Percentiles rank a stretch among this genome's conserved stretches.
phyloP scores from a whole-genome alignment of 129 eudicot species.

The Gnaphalium uliginosum region DNA sequence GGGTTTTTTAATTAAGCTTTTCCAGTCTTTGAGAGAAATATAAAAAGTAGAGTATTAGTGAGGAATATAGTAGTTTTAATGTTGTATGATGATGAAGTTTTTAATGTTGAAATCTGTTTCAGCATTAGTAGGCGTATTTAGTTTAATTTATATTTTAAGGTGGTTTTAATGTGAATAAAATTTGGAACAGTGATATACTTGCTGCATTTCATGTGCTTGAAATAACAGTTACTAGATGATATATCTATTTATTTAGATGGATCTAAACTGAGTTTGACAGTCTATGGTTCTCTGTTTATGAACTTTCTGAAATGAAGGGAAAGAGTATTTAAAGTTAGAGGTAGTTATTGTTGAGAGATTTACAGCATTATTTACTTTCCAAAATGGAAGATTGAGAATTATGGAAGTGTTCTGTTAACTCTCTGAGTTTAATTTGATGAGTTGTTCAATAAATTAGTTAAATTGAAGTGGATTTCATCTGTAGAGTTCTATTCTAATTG shows the following conservation, averaged over 20 bases:
- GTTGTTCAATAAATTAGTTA: too few species aligned
- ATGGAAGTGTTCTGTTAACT: not conserved
- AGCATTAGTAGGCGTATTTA: not conserved
- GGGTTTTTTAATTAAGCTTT: conserved; percentile 26
- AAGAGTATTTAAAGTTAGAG: conserved; percentile 1
- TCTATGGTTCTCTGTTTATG: not conserved
- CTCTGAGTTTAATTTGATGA: not conserved
- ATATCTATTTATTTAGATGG: too few species aligned
- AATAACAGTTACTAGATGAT: not conserved
- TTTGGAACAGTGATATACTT: not conserved
- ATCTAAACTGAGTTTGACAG: too few species aligned
- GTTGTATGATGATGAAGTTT: conserved; percentile 13
- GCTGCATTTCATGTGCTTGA: conserved; percentile 7
- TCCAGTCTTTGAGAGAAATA: conserved; percentile 27
- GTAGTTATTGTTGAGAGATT: conserved; percentile 20
- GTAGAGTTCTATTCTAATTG: too few species aligned
- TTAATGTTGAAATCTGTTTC: conserved; percentile 16
- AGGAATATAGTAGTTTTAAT: conserved; percentile 1
- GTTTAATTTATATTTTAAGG: conserved; percentile 6
- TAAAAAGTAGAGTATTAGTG: conserved; percentile 15
- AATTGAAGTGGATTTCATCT: not conserved
- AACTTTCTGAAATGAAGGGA: conserved; percentile 1
- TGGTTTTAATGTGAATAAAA: conserved; percentile 30
- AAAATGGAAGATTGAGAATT: not conserved
- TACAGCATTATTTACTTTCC: not conserved